Evolutionary conservation across 2,329 filamentous ascomycete genomes (phyloP), one percentile per base, ranked within the genome.

Genomic region (Ascochyta viciae-villosae): DNA sequence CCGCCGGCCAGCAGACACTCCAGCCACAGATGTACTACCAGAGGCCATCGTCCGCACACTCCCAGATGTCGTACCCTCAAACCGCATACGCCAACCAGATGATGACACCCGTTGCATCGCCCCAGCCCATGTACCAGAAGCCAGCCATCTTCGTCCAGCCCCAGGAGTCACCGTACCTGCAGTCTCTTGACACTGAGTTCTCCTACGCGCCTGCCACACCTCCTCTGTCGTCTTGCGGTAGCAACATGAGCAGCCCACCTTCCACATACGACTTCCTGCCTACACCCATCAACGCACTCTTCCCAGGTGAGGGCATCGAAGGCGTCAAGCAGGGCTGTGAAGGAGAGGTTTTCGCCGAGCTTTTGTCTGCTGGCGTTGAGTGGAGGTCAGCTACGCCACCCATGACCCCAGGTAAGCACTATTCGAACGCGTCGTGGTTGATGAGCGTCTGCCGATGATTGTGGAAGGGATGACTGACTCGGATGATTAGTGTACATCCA

Each of bases 211-310:
- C 93, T 31, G 88, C 91, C 7, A 97, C 93, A 19, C 93, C 93
- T 44, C 90, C 92, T 41, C 83, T 97, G 68, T 96, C 93, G 23
- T 88, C 90, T 3, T 89, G 91, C 27, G 89, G 90, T 64, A 96
- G 92, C 82, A 87, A 86, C 53, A 89, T 92, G 70, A 92, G 91
- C 80, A 96, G 92, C 83, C 92, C 94, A 27, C 85, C 84, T 47
- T 89, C 84, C 44, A 89, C 84, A 76, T 89, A 83, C 73, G 91
- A 92, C 60, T 80, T 92, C 62, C 78, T 96, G 54, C 88, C 90
- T 61, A 96, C 92, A n/a, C 92, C 92, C 2, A 82, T 93, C 74
- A 91, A 91, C 78, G 88, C 88, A 60, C 91, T 92, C 79, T 91
- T 91, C 35, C 63, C 66, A 8, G 65, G 65, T n/a, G 71, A 76